Percentiles rank a stretch among this genome's conserved stretches.
phyloP scores from a whole-genome alignment of 257 asterid genomes.

The Nyctanthes arbortristis region DNA sequence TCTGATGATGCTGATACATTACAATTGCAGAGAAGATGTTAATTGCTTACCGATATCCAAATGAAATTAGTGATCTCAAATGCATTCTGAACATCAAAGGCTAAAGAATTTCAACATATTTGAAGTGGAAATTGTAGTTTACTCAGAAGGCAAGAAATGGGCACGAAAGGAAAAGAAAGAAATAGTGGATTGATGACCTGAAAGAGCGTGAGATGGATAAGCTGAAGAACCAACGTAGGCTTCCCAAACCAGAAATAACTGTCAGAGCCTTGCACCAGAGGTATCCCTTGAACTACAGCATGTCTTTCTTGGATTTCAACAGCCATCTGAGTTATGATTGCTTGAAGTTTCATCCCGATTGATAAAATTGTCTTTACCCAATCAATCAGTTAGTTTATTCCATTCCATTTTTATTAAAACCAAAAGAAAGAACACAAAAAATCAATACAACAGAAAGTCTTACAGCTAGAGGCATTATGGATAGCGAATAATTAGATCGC shows the following conservation, averaged over 20 bases:
- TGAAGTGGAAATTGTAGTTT: background rate
- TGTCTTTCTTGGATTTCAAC: slow-evolving; percentile 91
- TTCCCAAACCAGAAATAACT: slow-evolving; percentile 79
- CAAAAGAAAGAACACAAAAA: background rate
- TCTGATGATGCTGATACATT: background rate
- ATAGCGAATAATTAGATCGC: slow-evolving; percentile 57
- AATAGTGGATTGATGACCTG: slow-evolving; percentile 50
- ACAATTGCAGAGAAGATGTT: background rate
- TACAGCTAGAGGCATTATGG: slow-evolving; percentile 72
- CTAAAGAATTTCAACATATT: slow-evolving; percentile 6
- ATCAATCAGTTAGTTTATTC: slow-evolving; percentile 34
- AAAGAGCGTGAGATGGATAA: slow-evolving; percentile 82
- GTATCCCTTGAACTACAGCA: slow-evolving; percentile 95
- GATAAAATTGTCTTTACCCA: slow-evolving; percentile 73
- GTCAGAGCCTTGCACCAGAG: slow-evolving; percentile 91
- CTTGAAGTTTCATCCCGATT: slow-evolving; percentile 92
- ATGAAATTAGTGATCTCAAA: slow-evolving; percentile 90
- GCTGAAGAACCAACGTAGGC: slow-evolving; percentile 67
- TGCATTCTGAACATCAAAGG: slow-evolving; percentile 62
- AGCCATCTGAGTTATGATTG: slow-evolving; percentile 89
- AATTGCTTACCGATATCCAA: slow-evolving; percentile 82
- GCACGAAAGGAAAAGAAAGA: background rate
- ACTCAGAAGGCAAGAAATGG: background rate
- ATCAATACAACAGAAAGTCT: slow-evolving; percentile 13
- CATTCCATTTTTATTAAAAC: background rate